Base-by-base conservation (phyloP, 495 filamentous ascomycete genomes). In the Neurospora pannonica region DNA sequence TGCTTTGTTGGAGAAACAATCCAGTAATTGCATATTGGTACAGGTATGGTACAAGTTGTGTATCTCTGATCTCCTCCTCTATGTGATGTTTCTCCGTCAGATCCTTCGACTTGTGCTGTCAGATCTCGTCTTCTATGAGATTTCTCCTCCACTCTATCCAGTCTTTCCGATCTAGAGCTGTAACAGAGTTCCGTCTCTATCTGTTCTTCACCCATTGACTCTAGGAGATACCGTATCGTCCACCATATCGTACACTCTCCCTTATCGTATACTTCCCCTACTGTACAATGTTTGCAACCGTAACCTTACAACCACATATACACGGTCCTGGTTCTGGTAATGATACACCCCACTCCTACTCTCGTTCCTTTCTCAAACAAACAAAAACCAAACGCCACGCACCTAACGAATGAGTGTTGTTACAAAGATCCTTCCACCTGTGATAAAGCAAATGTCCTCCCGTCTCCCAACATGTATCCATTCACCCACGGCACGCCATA, bases 21-120 rank as follows among this genome's bases (percentile, higher is more conserved):
- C 11, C 31, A 28, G 24, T 48, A 15, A 60, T 15, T 15, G 48
- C 24, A 17, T 60, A 60, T 31, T 15, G 24, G 24, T 31, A 60
- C 24, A 60, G 0, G 24, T 60, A 60, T 28, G 48, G 21, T 60
- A 31, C 48, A 60, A 31, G 48, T 60, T 34, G 5, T 34, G 2
- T 34, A 62, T 62, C 54, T 34, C 54, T 4, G 7, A 28, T 15
- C 0, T 24, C 46, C n/a, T 46, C 42, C 42, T 46, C 42, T 46
- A 46, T 21, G 0, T 21, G 7, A 0, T 31, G 1, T 62, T 62
- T 5, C 24, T 62, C 54, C 1, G 19, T 19, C 2, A 0, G 13
- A 6, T 31, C 0, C 17, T 17, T 4, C 5, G 4, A 11, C 4
- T 0, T 54, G 0, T 24, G 2, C 5, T 7, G 1, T 17, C 54